Conservation (phyloP, 208 protist genomes). For the Leishmania major region DNA sequence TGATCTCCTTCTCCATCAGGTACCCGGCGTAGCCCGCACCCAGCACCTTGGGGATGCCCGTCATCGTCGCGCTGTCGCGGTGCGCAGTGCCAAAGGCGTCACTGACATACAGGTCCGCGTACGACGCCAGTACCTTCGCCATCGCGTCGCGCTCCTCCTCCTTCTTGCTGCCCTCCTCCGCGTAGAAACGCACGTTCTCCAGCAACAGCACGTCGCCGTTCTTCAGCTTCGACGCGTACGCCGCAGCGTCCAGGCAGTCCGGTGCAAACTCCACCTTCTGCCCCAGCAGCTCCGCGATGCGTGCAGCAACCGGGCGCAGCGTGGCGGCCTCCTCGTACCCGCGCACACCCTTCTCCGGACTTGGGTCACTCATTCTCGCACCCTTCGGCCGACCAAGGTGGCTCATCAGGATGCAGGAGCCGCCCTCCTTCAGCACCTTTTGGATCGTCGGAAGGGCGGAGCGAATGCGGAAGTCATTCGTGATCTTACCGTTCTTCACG, state of each 20-base stretch:
- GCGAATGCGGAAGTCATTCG: slow-evolving; percentile 95
- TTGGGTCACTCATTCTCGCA: slow-evolving; percentile 62
- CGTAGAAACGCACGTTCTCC: slow-evolving; percentile 99
- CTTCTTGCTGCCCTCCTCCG: slow-evolving; percentile 97
- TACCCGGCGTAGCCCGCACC: slow-evolving; percentile 95
- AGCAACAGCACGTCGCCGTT: slow-evolving; percentile 95
- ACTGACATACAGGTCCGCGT: slow-evolving; percentile 98
- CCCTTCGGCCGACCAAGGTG: slow-evolving; percentile 99
- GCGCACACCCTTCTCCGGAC: slow-evolving; percentile 41
- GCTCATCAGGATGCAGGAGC: slow-evolving; percentile 94
- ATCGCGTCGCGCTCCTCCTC: slow-evolving; percentile 82
- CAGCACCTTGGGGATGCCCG: slow-evolving; percentile 83
- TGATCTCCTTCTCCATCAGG: slow-evolving; percentile 99
- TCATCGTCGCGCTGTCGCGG: slow-evolving; percentile 96
- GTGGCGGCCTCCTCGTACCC: slow-evolving; percentile 87
- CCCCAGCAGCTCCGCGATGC: slow-evolving; percentile 87
- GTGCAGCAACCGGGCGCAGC: slow-evolving; percentile 89
- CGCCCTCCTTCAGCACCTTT: slow-evolving; percentile 92
- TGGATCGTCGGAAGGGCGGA: slow-evolving; percentile 93
- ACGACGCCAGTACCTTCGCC: slow-evolving; percentile 90
- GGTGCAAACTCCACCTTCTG: slow-evolving; percentile 67
- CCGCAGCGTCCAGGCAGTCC: slow-evolving; percentile 58
- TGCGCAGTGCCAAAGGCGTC: slow-evolving; percentile 99
- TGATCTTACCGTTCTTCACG: slow-evolving; percentile 95
- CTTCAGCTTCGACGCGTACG: slow-evolving; percentile 40